A percentile compares a stretch with the other conserved stretches of the same genome.
These are phyloP conservation scores for Coix lacrymajobi DNA, from an alignment of 176 grass and related monocot species.

Conservation along the genomic window DNA sequence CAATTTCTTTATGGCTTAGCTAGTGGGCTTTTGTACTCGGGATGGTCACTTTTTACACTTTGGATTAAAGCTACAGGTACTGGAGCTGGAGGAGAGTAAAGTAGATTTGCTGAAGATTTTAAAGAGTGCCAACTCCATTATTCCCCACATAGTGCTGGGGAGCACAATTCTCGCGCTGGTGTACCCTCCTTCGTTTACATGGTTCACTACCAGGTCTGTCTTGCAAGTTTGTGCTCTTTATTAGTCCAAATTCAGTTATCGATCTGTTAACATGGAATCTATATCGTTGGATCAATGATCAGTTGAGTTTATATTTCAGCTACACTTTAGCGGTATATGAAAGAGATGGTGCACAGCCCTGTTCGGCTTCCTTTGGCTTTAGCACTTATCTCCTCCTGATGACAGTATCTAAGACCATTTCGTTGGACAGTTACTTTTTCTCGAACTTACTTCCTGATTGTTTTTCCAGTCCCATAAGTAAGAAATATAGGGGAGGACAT, in stretches of 20 bases:
- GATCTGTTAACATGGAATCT: neutral
- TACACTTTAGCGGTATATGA: neutral
- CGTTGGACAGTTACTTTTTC: neutral
- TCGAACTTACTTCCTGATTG: neutral
- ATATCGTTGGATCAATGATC: neutral
- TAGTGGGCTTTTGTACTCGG: neutral
- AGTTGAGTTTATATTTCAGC: neutral
- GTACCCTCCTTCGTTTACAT: slow-evolving; percentile 90
- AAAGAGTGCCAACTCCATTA: slow-evolving; percentile 64
- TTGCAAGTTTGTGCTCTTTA: neutral
- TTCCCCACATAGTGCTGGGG: slow-evolving; percentile 84
- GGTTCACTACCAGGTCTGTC: slow-evolving; percentile 86
- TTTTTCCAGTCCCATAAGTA: neutral
- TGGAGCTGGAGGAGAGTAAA: slow-evolving; percentile 32
- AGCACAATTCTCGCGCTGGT: slow-evolving; percentile 85
- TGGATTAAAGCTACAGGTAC: slow-evolving; percentile 30
- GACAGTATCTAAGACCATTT: neutral
- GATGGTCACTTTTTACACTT: neutral
- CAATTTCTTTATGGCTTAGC: neutral
- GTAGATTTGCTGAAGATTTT: slow-evolving; percentile 56
- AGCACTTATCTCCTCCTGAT: neutral
- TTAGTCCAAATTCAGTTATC: neutral
- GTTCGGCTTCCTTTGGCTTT: neutral
- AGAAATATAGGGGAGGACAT: neutral
- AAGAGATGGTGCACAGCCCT: neutral